Base-by-base conservation (phyloP, 768 basidiomycete species). In the Boletus bicolor region DNA sequence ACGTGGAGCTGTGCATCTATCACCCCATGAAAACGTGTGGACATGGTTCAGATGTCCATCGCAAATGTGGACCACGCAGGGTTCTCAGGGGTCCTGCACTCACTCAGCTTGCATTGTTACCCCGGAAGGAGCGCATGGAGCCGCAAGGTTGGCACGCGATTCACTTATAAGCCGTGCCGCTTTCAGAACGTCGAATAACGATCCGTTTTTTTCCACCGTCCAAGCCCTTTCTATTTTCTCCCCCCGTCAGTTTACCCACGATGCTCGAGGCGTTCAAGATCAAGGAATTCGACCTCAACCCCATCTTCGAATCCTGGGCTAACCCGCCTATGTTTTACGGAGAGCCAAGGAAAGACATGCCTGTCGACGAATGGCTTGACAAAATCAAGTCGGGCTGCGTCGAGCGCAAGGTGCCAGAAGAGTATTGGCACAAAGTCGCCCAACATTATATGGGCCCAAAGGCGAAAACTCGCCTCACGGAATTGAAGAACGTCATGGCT, bases 351-450 rank as follows among this genome's bases (percentile, higher is more conserved):
- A 86, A 84, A 62, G 88, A 91, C 68, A 72, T 72, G 34, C 76
- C 84, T 0, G 83, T 91, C 44, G 84, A 87, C 63, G 82, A 85
- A 52, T 91, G 89, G 88, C 75, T 91, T 51, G 76, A 83, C 49
- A 73, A 81, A 61, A 85, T 91, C 69, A 89, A 81, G 73, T 74
- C 78, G 36, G 89, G 87, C n/a, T 90, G 88, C 60, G 64, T 79
- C 50, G 77, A 86, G 61, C 81, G 84, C 58, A 82, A 85, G 49
- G 79, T 91, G 26, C 89, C 89, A 38, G 81, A 87, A 67, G 87
- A 90, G 61, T 90, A 81, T 71, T 91, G 89, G 89, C 83, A 89
- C 75, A 87, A 87, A 62, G 87, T 87, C 48, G 89, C 81, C 21
- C 87, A 89, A 66, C 84, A 86, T 64, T 89, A 81, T 68, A 82